Evolutionary conservation across 805 yeast genomes (phyloP).

Genomic region (Saccharomyces mikatae): DNA sequence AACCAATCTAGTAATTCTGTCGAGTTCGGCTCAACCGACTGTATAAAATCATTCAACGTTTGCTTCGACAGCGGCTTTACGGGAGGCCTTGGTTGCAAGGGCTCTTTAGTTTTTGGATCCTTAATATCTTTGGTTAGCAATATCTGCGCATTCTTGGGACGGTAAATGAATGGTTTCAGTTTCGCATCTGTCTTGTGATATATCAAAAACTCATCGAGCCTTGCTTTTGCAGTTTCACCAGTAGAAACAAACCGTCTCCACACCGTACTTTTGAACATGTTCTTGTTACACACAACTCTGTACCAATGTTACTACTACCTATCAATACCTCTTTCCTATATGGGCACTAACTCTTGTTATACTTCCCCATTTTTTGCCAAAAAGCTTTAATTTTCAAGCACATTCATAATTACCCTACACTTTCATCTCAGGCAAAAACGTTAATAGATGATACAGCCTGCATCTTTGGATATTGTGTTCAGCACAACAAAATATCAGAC

Average conservation of each 20-base stretch:
- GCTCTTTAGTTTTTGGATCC: slow-evolving; percentile 30
- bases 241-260: slow-evolving; percentile 15
- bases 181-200: slow-evolving; percentile 30
- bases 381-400: neutral
- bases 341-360: neutral
- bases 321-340: neutral
- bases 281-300: neutral
- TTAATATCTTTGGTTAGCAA: slow-evolving; percentile 34
- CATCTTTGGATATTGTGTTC: neutral
- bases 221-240: slow-evolving; percentile 14
- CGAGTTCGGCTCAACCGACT: slow-evolving; percentile 12
- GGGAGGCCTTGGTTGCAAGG: slow-evolving; percentile 29
- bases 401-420: neutral
- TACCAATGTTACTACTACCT: neutral
- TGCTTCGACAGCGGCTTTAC: slow-evolving; percentile 25
- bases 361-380: neutral
- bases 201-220: slow-evolving; percentile 28
- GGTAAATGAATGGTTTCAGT: slow-evolving; percentile 34
- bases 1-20: slow-evolving; percentile 20
- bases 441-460: neutral
- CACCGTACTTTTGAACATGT: neutral
- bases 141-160: slow-evolving; percentile 34
- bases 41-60: slow-evolving; percentile 22
- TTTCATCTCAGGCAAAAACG: neutral
- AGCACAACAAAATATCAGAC: neutral